Evolutionary conservation across 2,329 filamentous ascomycete species (phyloP).

Genomic region (Fusarium cicatricum): DNA sequence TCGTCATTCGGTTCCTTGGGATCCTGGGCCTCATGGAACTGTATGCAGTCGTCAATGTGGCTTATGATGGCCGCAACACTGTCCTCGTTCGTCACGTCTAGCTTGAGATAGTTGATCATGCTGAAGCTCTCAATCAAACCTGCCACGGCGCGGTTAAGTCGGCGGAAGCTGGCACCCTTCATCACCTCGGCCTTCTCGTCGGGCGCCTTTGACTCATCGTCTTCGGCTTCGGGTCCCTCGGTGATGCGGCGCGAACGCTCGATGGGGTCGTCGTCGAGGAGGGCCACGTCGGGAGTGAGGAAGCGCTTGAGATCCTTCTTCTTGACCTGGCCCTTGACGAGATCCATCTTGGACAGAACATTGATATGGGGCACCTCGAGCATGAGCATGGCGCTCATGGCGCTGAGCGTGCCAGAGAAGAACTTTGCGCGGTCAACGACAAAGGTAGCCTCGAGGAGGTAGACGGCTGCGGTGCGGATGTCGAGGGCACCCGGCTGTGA

Average conservation of each 20-base stretch:
- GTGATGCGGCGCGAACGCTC: slow-evolving; percentile 54
- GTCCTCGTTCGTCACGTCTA: slow-evolving; percentile 91
- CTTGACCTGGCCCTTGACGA: slow-evolving; percentile 87
- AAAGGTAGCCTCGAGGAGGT: slow-evolving; percentile 94
- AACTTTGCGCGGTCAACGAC: slow-evolving; percentile 96
- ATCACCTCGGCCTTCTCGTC: slow-evolving; percentile 75
- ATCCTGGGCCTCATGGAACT: slow-evolving; percentile 93
- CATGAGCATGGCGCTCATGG: slow-evolving; percentile 99
- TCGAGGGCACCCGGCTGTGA: slow-evolving; percentile 82
- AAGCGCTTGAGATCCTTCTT: slow-evolving; percentile 91
- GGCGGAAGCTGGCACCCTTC: slow-evolving; percentile 82
- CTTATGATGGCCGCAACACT: slow-evolving; percentile 85
- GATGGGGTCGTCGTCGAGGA: slow-evolving; percentile 82
- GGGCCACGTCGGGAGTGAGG: slow-evolving; percentile 81
- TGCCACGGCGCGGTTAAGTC: slow-evolving; percentile 87
- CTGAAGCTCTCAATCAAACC: slow-evolving; percentile 96
- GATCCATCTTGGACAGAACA: slow-evolving; percentile 96
- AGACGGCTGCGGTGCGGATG: slow-evolving; percentile 90
- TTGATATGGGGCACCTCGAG: slow-evolving; percentile 97
- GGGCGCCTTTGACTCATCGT: slow-evolving; percentile 66
- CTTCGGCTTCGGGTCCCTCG: slow-evolving; percentile 53
- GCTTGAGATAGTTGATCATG: slow-evolving; percentile 93
- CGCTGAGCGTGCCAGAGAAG: slow-evolving; percentile 92
- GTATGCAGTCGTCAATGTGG: slow-evolving; percentile 93
- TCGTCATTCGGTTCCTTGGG: slow-evolving; percentile 79